A percentile compares a stretch with the other conserved stretches of the same genome.
Evolutionary conservation across 108 stramenopile genomes (phyloP).

Genomic region (Cylindrotheca closterium): DNA sequence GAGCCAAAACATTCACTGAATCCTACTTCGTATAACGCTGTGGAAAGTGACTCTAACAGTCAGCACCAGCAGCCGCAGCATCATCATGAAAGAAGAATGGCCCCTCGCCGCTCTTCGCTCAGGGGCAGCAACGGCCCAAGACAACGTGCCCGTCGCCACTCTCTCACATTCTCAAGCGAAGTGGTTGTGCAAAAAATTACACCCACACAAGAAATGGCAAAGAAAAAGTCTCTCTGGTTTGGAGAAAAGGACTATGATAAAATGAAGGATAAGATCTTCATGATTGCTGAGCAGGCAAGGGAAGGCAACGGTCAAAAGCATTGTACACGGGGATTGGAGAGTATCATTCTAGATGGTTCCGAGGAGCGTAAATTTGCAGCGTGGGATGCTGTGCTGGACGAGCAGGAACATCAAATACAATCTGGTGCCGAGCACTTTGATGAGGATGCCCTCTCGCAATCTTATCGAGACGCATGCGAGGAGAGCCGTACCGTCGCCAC

Average conservation of each 20-base stretch:
- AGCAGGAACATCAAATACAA: constrained; percentile 11
- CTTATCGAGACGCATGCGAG: constrained; percentile 1
- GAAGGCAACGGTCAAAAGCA: background rate
- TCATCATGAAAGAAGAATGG: too few relatives aligned
- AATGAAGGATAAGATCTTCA: background rate
- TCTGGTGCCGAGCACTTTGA: constrained; percentile 6
- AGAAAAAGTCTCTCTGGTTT: background rate
- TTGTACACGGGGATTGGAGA: background rate
- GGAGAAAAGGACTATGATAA: background rate
- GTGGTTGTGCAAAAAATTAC: background rate
- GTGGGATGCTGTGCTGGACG: constrained; percentile 20
- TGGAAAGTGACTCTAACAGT: too few relatives aligned
- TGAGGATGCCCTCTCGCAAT: background rate
- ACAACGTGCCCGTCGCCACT: background rate
- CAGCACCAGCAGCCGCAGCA: too few relatives aligned
- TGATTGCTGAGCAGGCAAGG: background rate
- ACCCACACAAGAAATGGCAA: background rate
- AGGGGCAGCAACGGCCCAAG: background rate
- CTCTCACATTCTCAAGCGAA: background rate
- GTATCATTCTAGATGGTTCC: background rate
- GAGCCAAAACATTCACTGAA: too few relatives aligned
- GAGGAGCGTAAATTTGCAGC: constrained; percentile 5
- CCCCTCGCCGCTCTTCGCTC: too few relatives aligned
- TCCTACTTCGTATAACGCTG: too few relatives aligned
- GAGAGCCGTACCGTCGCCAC: constrained; percentile 9